Base-by-base conservation (phyloP, 2,329 filamentous ascomycete genomes). In the Monilinia aucupariae region DNA sequence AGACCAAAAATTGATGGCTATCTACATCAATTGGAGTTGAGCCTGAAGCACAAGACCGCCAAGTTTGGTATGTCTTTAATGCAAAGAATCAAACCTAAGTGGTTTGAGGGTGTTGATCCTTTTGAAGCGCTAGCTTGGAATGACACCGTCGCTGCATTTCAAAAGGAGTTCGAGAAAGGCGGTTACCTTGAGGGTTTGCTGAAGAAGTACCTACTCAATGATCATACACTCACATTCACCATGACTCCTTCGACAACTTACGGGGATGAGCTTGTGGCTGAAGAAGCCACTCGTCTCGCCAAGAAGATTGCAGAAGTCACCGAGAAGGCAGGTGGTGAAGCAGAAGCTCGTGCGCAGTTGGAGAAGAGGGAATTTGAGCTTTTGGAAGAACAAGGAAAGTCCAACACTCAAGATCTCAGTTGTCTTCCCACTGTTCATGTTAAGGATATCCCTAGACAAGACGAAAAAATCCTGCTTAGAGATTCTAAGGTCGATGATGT, bases 71-170 rank as follows among this genome's bases (percentile, higher is more conserved):
- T 97, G 81, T 87, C 88, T 22, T 84, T 97, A 60, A 85, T 99
- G 76, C 91, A 96, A 70, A 86, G 93, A 49, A 81, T 97, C 9
- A 90, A 96, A 73, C 89, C 91, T 2, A 88, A 89, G 64, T 99
- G 94, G 94, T 97, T 99, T 76, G 96, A 94, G 63, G 94, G 93
- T 6, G 86, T 92, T 4, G 91, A 97, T 74, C 93, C 94, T 0
- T 96, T 97, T 76, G 87, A 96, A 68, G 87, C 91, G 15, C 79
- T 99, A 43, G 89, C 91, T 2, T 97, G 92, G 91, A 94, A 96
- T 70, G 89, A 94, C 50, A 91, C 91, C 0, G 87, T 97, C 4
- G 80, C 87, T 32, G 86, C 86, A 7, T 99, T 99, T 77, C 89
- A 96, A 76, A 77, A 82, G 1, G 85, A 86, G 70, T 87, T 93